Conservation (phyloP, 768 basidiomycete species). For the Cytidiella melzeri region DNA sequence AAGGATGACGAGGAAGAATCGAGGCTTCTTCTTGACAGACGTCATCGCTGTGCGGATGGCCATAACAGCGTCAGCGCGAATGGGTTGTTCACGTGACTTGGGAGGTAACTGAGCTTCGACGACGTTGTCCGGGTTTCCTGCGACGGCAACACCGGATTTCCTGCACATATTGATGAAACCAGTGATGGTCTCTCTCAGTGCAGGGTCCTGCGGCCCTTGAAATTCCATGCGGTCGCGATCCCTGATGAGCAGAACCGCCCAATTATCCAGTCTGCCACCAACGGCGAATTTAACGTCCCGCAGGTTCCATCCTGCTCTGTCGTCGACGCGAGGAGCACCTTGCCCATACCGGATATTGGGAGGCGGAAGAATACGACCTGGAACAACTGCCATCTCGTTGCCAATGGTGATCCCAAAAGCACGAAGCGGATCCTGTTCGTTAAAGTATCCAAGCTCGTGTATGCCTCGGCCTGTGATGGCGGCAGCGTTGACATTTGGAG, state of each 20-base stretch:
- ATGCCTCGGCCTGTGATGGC: slow-evolving; percentile 40
- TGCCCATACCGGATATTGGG: slow-evolving; percentile 37
- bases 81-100: slow-evolving; percentile 47
- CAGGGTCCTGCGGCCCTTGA: slow-evolving; percentile 42
- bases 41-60: slow-evolving; percentile 38
- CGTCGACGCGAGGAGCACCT: slow-evolving; percentile 32
- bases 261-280: slow-evolving; percentile 51
- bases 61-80: slow-evolving; percentile 43
- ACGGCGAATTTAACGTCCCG: slow-evolving; percentile 53
- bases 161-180: slow-evolving; percentile 62
- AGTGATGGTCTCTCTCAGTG: slow-evolving; percentile 36
- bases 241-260: slow-evolving; percentile 64
- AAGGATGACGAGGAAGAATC: slow-evolving; percentile 40
- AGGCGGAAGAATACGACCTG: slow-evolving; percentile 42
- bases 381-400: slow-evolving; percentile 47
- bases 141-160: slow-evolving; percentile 55
- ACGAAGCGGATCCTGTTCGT: slow-evolving; percentile 28
- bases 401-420: slow-evolving; percentile 43
- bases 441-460: slow-evolving; percentile 34
- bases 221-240: slow-evolving; percentile 67
- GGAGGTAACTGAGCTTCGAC: slow-evolving; percentile 42
- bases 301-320: slow-evolving; percentile 48
- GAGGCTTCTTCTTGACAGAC: slow-evolving; percentile 34
- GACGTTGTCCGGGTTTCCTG: slow-evolving; percentile 29
- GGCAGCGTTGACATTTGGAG: slow-evolving; percentile 42